Conservation (phyloP, 768 basidiomycete species). For the Boletellus ananas region DNA sequence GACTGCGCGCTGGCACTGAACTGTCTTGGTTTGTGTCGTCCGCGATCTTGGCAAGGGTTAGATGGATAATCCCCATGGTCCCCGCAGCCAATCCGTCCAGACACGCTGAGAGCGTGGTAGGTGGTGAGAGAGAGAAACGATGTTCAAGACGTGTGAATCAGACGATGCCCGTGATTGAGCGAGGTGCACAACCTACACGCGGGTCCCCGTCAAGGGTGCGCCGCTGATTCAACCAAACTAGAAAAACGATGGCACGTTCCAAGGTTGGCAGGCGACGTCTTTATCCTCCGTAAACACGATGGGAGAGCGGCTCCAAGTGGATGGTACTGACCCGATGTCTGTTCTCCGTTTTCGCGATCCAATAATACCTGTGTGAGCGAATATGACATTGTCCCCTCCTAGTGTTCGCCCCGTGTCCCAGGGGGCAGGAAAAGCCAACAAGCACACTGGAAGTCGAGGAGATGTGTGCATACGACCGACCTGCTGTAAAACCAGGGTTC, state of each 20-base stretch:
- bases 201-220: constrained; percentile 23
- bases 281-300: not conserved
- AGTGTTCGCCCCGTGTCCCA: not conserved
- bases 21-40: constrained; percentile 57
- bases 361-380: too few relatives aligned
- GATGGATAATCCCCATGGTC: constrained; percentile 59
- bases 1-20: constrained; percentile 55
- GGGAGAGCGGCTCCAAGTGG: not conserved
- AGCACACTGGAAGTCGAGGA: not conserved
- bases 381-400: constrained; percentile 63
- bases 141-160: constrained; percentile 49
- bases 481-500: constrained; percentile 64
- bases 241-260: constrained; percentile 58
- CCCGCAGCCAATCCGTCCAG: constrained; percentile 64
- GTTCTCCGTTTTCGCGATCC: too few relatives aligned
- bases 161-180: constrained; percentile 44
- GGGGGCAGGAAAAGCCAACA: not conserved
- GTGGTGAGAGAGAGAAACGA: not conserved
- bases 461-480: constrained; percentile 44
- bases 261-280: constrained; percentile 60
- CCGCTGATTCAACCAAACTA: constrained; percentile 48
- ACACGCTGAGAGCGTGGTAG: not conserved
- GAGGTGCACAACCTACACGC: constrained; percentile 52
- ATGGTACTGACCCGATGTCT: constrained; percentile 43
- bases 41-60: constrained; percentile 58